Evolutionary conservation across 2,329 filamentous ascomycete species (phyloP).

Genomic region (Fusarium decemcellulare): DNA sequence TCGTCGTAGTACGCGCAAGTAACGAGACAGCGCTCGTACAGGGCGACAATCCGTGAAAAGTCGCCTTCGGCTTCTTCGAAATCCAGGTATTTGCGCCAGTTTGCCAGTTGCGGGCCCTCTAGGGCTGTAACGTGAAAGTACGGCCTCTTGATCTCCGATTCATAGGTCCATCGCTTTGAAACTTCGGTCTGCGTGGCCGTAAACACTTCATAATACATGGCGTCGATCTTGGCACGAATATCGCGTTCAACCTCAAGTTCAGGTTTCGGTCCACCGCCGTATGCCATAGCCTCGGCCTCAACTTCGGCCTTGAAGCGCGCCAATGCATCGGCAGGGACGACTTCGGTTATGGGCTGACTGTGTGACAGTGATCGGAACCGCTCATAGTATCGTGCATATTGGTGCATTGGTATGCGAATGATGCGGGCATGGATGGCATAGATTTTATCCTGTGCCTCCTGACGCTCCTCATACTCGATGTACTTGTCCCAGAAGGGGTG

Average conservation of each 20-base stretch:
- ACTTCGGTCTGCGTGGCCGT: slow-evolving; percentile 87
- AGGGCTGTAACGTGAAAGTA: slow-evolving; percentile 98
- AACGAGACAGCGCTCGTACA: slow-evolving; percentile 95
- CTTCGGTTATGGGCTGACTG: slow-evolving; percentile 78
- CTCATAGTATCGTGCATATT: slow-evolving; percentile 96
- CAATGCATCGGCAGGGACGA: slow-evolving; percentile 78
- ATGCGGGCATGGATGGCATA: slow-evolving; percentile 87
- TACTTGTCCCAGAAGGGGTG: slow-evolving; percentile 99
- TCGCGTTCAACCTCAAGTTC: slow-evolving; percentile 89
- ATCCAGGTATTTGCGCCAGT: slow-evolving; percentile 97
- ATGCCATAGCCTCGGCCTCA: slow-evolving; percentile 72
- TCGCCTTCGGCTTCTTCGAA: slow-evolving; percentile 92
- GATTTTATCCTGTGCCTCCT: slow-evolving; percentile 87
- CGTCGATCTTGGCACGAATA: slow-evolving; percentile 84
- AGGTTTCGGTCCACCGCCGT: slow-evolving; percentile 68
- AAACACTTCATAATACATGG: slow-evolving; percentile 85
- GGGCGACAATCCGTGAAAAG: slow-evolving; percentile 79
- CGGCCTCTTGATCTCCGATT: slow-evolving; percentile 93
- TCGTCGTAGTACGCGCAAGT: slow-evolving; percentile 96
- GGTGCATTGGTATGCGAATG: slow-evolving; percentile 93
- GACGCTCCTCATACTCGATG: slow-evolving; percentile 93
- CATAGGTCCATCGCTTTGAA: slow-evolving; percentile 93
- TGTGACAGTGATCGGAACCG: slow-evolving; percentile 86
- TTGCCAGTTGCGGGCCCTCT: slow-evolving; percentile 85
- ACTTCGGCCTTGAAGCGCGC: slow-evolving; percentile 80